A percentile compares a stretch with the other conserved stretches of the same genome.
Conservation (phyloP, 1,139 yeast genomes). For the Geotrichum europaeum region DNA sequence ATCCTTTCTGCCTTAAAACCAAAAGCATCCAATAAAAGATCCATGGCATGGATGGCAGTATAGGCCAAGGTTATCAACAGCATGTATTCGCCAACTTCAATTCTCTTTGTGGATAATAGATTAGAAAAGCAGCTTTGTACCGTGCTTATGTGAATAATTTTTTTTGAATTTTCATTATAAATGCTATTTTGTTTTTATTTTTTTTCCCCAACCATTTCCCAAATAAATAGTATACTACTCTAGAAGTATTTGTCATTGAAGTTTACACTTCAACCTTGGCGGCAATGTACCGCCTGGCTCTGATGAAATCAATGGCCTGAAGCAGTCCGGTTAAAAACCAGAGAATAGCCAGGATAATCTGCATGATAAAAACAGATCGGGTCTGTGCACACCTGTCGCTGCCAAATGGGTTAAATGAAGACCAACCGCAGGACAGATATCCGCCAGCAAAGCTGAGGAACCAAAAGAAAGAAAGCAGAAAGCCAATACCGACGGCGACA, state of each 20-base stretch:
- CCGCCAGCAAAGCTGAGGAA: constrained; percentile 23
- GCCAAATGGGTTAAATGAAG: constrained; percentile 32
- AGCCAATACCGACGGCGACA: constrained; percentile 25
- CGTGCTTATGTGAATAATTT: background rate
- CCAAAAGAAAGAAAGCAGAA: constrained; percentile 30
- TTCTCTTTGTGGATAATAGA: too few relatives aligned
- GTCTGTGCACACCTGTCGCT: constrained; percentile 29
- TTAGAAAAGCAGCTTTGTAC: too few relatives aligned
- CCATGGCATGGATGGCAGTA: background rate
- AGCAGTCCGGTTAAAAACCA: constrained; percentile 28
- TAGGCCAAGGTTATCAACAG: background rate
- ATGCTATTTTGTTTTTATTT: background rate
- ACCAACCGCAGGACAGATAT: constrained; percentile 27
- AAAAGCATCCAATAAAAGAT: background rate
- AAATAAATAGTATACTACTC: background rate
- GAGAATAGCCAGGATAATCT: constrained; percentile 25
- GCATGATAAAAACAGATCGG: constrained; percentile 28
- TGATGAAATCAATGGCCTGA: constrained; percentile 11
- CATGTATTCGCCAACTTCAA: too few relatives aligned
- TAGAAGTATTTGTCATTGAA: background rate
- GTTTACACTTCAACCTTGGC: background rate
- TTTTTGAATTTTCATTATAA: background rate
- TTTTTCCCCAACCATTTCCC: background rate
- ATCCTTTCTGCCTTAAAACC: background rate
- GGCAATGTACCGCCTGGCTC: constrained; percentile 1